These are phyloP conservation scores for Helminthosporium solani DNA, from an alignment of 2,329 filamentous ascomycete species.

Conservation along the genomic window DNA sequence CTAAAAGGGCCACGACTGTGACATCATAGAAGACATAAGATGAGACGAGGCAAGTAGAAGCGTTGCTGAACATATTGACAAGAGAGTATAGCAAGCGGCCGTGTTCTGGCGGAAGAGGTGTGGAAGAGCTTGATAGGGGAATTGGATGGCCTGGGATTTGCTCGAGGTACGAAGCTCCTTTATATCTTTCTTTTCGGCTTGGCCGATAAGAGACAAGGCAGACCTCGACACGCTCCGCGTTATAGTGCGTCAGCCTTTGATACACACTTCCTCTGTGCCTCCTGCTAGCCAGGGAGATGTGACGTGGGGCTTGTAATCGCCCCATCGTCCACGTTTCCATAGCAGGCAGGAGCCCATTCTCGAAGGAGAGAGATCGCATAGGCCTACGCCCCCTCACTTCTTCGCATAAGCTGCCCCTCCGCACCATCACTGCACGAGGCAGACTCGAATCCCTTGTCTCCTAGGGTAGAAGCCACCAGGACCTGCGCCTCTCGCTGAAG, in stretches of 20 bases:
- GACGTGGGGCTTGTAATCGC: not conserved
- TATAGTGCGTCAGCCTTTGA: not conserved
- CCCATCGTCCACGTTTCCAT: not conserved
- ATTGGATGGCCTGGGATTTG: too few species aligned
- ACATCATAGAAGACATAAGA: too few species aligned
- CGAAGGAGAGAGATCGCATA: conserved; percentile 1
- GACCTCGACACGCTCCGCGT: conserved; percentile 2
- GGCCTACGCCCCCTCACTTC: not conserved
- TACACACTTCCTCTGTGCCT: not conserved
- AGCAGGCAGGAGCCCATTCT: conserved; percentile 1
- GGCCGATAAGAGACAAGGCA: not conserved
- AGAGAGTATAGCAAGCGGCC: too few species aligned
- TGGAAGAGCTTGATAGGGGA: too few species aligned
- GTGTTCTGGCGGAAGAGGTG: too few species aligned
- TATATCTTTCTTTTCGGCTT: not conserved
- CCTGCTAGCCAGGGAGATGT: not conserved
- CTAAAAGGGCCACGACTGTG: too few species aligned
- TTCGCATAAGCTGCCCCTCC: not conserved
- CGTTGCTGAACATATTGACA: too few species aligned
- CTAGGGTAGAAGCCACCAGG: not conserved
- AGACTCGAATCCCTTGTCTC: not conserved
- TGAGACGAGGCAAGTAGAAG: too few species aligned
- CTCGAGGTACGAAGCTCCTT: not conserved
- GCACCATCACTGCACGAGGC: not conserved
- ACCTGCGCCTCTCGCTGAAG: too few species aligned